phyloP scores from a whole-genome alignment of 257 asterid species.

The Forsythia viridissima region DNA sequence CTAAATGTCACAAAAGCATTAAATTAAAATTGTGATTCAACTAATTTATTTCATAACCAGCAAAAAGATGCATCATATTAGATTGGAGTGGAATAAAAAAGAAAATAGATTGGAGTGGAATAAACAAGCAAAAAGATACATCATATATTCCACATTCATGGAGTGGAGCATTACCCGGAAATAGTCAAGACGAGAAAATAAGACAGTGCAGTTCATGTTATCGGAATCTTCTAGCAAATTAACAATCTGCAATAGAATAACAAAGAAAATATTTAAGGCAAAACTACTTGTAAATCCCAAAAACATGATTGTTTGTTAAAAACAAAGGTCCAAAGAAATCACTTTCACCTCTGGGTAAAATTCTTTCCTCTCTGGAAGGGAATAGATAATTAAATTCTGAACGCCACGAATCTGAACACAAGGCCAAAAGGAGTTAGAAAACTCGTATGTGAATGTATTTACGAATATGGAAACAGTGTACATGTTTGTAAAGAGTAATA shows the following conservation, averaged over 20 bases:
- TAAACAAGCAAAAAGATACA: neutral
- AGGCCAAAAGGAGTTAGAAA: neutral
- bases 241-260: constrained; percentile 60
- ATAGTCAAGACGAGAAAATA: constrained; percentile 80
- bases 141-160: neutral
- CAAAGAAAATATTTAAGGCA: constrained; percentile 2
- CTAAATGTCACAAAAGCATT: constrained; percentile 35
- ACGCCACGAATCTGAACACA: constrained; percentile 74
- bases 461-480: neutral
- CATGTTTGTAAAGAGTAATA: neutral
- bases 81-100: neutral
- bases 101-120: neutral
- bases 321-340: neutral
- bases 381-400: constrained; percentile 70
- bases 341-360: constrained; percentile 85
- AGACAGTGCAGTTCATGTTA: constrained; percentile 69
- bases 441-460: neutral
- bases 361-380: constrained; percentile 94
- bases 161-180: constrained; percentile 60
- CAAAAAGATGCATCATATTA: neutral
- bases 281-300: constrained; percentile 1
- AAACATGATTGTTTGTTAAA: neutral
- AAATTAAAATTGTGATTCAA: neutral
- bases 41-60: neutral
- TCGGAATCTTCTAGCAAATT: constrained; percentile 79